A percentile compares a stretch with the other conserved stretches of the same genome.
These are phyloP conservation scores for Cadophora luteo-olivacea DNA, from an alignment of 2,329 filamentous ascomycete species.

Conservation along the genomic window DNA sequence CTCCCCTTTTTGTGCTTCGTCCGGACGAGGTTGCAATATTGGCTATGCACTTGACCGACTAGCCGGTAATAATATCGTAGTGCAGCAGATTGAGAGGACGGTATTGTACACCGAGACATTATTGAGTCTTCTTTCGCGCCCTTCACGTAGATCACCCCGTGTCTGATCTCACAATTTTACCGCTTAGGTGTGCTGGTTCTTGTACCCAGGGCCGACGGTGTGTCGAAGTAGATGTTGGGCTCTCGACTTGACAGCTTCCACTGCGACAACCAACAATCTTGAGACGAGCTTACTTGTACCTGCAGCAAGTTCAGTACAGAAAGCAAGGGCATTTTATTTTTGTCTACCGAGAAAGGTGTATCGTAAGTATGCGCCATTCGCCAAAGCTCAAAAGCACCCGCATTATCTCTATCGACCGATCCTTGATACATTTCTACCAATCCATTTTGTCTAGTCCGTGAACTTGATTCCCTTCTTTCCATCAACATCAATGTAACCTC, in stretches of 20 bases:
- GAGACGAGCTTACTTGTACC: background rate
- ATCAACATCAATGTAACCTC: constrained; percentile 83
- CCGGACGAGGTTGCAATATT: background rate
- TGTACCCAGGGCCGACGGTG: background rate
- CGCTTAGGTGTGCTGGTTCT: background rate
- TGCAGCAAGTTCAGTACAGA: background rate
- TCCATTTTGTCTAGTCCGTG: constrained; percentile 68
- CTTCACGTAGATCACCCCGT: background rate
- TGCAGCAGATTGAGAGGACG: background rate
- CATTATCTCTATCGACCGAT: background rate
- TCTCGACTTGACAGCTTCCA: background rate
- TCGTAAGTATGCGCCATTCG: constrained; percentile 17
- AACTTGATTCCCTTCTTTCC: constrained; percentile 92
- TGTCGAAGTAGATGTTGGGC: background rate
- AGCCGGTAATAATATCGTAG: background rate
- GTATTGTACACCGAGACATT: background rate
- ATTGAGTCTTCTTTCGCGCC: background rate
- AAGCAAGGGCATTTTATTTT: background rate
- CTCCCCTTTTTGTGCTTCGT: background rate
- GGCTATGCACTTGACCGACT: background rate
- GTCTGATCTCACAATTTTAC: background rate
- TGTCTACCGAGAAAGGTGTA: constrained; percentile 12
- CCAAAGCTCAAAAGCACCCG: constrained; percentile 7
- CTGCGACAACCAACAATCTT: background rate
- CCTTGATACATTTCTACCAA: background rate